Conservation (phyloP, 2,329 filamentous ascomycete species). For the Ophiocordyceps sinensis region DNA sequence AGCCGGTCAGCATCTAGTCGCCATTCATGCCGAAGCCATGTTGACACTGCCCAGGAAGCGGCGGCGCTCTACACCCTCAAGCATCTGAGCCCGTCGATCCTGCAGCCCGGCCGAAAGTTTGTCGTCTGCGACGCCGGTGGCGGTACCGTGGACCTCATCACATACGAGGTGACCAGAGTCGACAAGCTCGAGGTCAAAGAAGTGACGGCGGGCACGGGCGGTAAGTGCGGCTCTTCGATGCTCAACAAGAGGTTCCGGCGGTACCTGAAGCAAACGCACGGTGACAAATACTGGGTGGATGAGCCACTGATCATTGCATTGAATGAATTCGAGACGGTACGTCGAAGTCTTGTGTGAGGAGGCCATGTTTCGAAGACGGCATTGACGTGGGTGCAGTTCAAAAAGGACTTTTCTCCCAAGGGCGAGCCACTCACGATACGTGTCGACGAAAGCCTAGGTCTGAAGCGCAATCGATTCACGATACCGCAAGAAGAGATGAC, state of each 20-base stretch:
- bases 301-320: slow-evolving; percentile 25
- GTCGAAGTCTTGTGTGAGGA: slow-evolving; percentile 8
- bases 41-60: slow-evolving; percentile 23
- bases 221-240: slow-evolving; percentile 33
- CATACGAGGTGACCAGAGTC: slow-evolving; percentile 30
- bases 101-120: slow-evolving; percentile 31
- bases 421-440: slow-evolving; percentile 21
- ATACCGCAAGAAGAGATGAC: slow-evolving; percentile 45
- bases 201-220: slow-evolving; percentile 32
- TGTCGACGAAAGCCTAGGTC: slow-evolving; percentile 17
- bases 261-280: slow-evolving; percentile 27
- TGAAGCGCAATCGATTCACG: slow-evolving; percentile 15
- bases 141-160: slow-evolving; percentile 39
- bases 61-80: slow-evolving; percentile 35
- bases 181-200: slow-evolving; percentile 31
- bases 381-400: slow-evolving; percentile 13
- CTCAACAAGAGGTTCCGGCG: slow-evolving; percentile 32
- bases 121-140: slow-evolving; percentile 40
- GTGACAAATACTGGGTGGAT: slow-evolving; percentile 26
- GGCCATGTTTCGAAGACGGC: neutral
- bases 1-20: slow-evolving; percentile 21
- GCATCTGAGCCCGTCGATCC: slow-evolving; percentile 23
- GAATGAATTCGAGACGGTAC: slow-evolving; percentile 26
- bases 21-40: neutral
- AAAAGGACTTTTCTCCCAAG: slow-evolving; percentile 22